A percentile compares a stretch with the other conserved stretches of the same genome.
phyloP scores from a whole-genome alignment of 2,329 filamentous ascomycete species.

The Aspergillus tamarii region DNA sequence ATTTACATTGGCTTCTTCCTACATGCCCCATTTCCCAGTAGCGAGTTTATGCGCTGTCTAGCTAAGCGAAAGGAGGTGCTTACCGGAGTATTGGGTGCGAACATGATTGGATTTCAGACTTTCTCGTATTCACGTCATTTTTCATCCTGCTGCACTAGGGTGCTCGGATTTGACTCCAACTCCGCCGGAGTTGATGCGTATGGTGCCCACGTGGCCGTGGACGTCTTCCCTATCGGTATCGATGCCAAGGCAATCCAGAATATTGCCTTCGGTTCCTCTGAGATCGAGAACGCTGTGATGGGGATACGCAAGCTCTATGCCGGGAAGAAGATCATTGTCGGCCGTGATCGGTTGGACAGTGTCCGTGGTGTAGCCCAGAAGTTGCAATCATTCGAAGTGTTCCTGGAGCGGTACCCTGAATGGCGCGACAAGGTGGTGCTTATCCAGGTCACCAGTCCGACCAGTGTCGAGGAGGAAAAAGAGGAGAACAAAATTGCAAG shows the following conservation, averaged over 20 bases:
- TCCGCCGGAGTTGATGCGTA: slow-evolving; percentile 85
- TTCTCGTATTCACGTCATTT: slow-evolving; percentile 96
- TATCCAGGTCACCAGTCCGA: slow-evolving; percentile 92
- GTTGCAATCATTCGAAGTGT: slow-evolving; percentile 88
- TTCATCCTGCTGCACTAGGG: slow-evolving; percentile 87
- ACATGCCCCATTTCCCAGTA: slow-evolving; percentile 92
- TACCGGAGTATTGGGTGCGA: slow-evolving; percentile 85
- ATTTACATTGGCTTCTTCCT: slow-evolving; percentile 95
- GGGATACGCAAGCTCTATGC: slow-evolving; percentile 76
- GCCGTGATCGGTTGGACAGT: slow-evolving; percentile 89
- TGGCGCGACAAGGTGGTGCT: slow-evolving; percentile 91
- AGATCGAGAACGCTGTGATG: slow-evolving; percentile 71
- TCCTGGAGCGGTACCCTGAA: slow-evolving; percentile 86
- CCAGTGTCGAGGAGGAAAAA: slow-evolving; percentile 75
- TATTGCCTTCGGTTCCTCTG: slow-evolving; percentile 70
- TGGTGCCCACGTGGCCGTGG: slow-evolving; percentile 84
- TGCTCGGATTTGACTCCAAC: slow-evolving; percentile 87
- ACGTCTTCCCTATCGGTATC: slow-evolving; percentile 93
- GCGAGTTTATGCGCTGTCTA: slow-evolving; percentile 89
- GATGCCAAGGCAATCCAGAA: slow-evolving; percentile 79
- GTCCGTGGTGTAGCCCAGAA: slow-evolving; percentile 95
- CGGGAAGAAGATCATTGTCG: slow-evolving; percentile 95
- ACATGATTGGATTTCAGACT: slow-evolving; percentile 93
- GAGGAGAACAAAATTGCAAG: slow-evolving; percentile 83
- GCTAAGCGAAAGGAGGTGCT: slow-evolving; percentile 87